Conservation (phyloP, 306 rosid genomes). For the Alnus glutinosa region DNA sequence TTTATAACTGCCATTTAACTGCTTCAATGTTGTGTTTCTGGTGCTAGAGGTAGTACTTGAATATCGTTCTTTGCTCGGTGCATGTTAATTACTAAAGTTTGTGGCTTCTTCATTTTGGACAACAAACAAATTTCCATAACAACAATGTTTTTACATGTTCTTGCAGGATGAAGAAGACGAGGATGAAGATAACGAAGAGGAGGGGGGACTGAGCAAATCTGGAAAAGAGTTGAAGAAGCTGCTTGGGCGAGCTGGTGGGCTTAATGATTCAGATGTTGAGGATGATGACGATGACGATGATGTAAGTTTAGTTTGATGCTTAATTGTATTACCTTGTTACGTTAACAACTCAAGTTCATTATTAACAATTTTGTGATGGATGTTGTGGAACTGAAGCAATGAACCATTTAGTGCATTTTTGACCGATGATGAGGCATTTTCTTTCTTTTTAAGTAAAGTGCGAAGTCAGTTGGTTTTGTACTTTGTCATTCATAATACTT, state of each 20-base stretch:
- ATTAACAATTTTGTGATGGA: background rate
- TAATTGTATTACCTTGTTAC: background rate
- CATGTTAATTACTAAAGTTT: background rate
- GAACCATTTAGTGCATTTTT: background rate
- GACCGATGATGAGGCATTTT: background rate
- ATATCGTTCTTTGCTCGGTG: background rate
- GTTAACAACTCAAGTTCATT: background rate
- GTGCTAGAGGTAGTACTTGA: background rate
- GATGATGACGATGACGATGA: slow-evolving; percentile 68
- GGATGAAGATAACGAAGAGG: slow-evolving; percentile 78
- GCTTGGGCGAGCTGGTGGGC: slow-evolving; percentile 70
- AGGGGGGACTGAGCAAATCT: slow-evolving; percentile 88
- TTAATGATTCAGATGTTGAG: slow-evolving; percentile 82
- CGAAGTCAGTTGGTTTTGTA: background rate
- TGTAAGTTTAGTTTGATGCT: slow-evolving; percentile 34
- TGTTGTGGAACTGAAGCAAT: background rate
- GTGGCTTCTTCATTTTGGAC: background rate
- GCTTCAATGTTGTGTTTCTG: background rate
- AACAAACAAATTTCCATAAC: background rate
- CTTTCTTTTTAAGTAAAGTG: background rate
- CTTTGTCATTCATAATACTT: background rate
- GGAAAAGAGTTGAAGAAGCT: slow-evolving; percentile 95
- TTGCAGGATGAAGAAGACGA: slow-evolving; percentile 84
- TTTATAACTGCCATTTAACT: background rate
- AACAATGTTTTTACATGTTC: slow-evolving; percentile 6